phyloP scores from a whole-genome alignment of 1,139 yeast genomes.

The Blastobotrys petasosporus region DNA sequence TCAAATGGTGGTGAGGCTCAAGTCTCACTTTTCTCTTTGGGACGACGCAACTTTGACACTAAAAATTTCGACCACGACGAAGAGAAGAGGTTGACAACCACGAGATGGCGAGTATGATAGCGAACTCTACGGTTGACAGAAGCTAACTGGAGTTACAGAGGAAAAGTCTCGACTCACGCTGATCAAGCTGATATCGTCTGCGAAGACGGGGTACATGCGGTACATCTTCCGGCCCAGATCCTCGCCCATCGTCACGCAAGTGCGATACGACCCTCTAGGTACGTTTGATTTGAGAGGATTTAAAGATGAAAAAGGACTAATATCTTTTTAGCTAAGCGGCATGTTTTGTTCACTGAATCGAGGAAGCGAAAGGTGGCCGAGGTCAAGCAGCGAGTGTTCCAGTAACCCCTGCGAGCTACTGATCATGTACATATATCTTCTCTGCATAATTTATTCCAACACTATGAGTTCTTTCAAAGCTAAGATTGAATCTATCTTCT shows the following conservation, averaged over 20 bases:
- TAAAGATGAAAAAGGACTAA: not conserved
- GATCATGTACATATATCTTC: constrained; percentile 1
- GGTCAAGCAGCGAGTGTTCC: constrained; percentile 33
- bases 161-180: constrained; percentile 38
- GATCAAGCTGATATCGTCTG: constrained; percentile 68
- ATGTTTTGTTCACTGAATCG: constrained; percentile 82
- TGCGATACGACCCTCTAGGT: constrained; percentile 78
- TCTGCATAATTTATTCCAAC: not conserved
- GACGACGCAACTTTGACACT: not conserved
- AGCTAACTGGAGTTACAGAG: constrained; percentile 16
- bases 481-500: too few species aligned
- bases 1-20: not conserved
- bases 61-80: not conserved
- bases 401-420: constrained; percentile 11
- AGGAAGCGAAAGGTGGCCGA: constrained; percentile 80
- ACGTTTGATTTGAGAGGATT: constrained; percentile 19
- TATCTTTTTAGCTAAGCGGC: constrained; percentile 47
- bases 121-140: not conserved
- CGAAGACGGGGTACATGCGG: constrained; percentile 80
- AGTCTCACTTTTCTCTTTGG: not conserved
- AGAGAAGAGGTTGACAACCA: not conserved
- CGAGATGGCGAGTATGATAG: constrained; percentile 20
- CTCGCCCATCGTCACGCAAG: constrained; percentile 70
- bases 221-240: constrained; percentile 79
- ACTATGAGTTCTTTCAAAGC: too few species aligned